Evolutionary conservation across 176 grass and related monocot species (phyloP), one percentile per base, ranked within the genome.

Genomic region (Carex scoparia): DNA sequence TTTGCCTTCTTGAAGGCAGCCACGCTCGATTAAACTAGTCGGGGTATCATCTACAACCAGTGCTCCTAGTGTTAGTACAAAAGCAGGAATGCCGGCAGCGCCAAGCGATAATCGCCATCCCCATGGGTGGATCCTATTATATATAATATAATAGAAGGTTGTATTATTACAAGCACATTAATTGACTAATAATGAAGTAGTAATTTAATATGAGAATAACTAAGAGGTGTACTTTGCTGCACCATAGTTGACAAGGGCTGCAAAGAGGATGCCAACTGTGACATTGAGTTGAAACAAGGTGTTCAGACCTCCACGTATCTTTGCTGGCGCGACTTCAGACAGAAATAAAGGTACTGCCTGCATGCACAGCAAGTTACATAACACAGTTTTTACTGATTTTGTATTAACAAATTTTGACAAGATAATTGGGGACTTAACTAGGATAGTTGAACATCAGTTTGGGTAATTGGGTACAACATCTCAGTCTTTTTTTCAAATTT

Each of bases 281-380:
- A 94, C 80, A 81, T 97, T 94, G 28, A 97, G 92, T 91, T 97
- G 94, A 88, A 97, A 97, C 88, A 97, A 81, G 90, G 94, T 97
- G 88, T 94, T 97, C 4, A 97, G 89, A 40, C 90, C 92, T 63
- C 94, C 92, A 3, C 94, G 88, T 81, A 94, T 91, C 76, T 91
- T 83, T 66, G 94, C 89, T 40, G 94, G 94, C 49, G 94, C 92
- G 11, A 97, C 90, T 89, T 97, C 94, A 0, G 94, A 97, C 9
- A 97, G 77, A 70, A 88, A 97, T 49, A 97, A 87, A 4, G 94
- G 94, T 71, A 97, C 94, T 18, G 91, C 94, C 94, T 97, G 74
- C 28, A 58, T 57, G 30, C 0, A 23, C 1, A 30, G 27, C 28
- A 79, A 57, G 2, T 58, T 58, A 56, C 30, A 63, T 28, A 58